Base-by-base conservation (phyloP, 225 moss, liverwort and hornwort genomes). In the Antitrichia curtipendula region DNA sequence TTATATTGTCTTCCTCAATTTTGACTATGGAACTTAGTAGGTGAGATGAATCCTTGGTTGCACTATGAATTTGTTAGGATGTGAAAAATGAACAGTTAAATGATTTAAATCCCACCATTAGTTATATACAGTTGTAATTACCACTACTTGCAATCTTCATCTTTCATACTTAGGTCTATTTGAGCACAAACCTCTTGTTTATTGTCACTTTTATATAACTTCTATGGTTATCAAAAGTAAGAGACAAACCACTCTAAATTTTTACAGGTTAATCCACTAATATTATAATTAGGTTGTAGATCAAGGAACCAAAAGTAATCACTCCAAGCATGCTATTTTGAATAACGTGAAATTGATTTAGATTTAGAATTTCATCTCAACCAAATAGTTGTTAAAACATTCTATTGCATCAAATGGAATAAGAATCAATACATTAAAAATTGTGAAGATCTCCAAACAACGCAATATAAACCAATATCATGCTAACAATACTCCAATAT, bases 361-460 rank as follows among this genome's bases (percentile, higher is more conserved):
- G 1, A 43, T 1, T 16, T 71, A 9, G 6, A 43, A 28, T 43
- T 25, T 9, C 5, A 0, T 27, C 1, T 5, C 16, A 41, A 27
- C 16, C 2, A 43, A 43, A 43, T 27, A 43, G 9, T 23, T 68
- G 7, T 34, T 34, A 8, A 68, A 23, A 13, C 7, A 12, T 6
- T 7, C 13, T 38, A 68, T 13, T 38, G 8, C 7, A 23, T 23
- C 7, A 23, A 68, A 68, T 38, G 8, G 6, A 23, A 23, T 13
- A 38, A n/a, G n/a, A n/a, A n/a, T n/a, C n/a, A n/a, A n/a, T n/a
- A n/a, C n/a, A n/a, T n/a, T n/a, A n/a, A n/a, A n/a, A n/a, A n/a
- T n/a, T n/a, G n/a, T n/a, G n/a, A n/a, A n/a, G n/a, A n/a, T n/a
- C n/a, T n/a, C n/a, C n/a, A n/a, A n/a, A n/a, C n/a, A n/a, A n/a